Conservation (phyloP, 2,329 filamentous ascomycete species). For the Plenodomus lindquistii region DNA sequence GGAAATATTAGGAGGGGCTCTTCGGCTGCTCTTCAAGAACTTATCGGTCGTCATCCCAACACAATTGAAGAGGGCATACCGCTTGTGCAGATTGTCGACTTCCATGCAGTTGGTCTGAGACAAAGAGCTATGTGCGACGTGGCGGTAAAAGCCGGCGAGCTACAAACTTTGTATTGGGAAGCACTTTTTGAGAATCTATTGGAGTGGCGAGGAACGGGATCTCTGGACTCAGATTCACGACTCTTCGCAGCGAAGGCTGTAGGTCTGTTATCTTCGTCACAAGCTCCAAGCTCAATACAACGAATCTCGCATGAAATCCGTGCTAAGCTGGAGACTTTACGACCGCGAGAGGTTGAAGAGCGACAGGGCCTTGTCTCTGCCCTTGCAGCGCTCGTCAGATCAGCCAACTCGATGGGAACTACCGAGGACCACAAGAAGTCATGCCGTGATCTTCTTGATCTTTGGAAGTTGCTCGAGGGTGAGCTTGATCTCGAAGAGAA, state of each 20-base stretch:
- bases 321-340: constrained; percentile 52
- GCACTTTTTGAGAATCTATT: constrained; percentile 72
- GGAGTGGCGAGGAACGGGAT: constrained; percentile 86
- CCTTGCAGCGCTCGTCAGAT: constrained; percentile 43
- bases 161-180: constrained; percentile 67
- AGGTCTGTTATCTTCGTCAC: constrained; percentile 58
- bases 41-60: constrained; percentile 90
- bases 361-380: constrained; percentile 69
- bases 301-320: constrained; percentile 50
- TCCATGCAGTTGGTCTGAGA: constrained; percentile 87
- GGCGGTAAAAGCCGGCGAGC: constrained; percentile 66
- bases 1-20: constrained; percentile 93
- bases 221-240: constrained; percentile 74
- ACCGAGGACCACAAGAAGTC: background rate
- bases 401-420: background rate
- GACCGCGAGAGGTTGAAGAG: constrained; percentile 67
- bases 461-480: constrained; percentile 38
- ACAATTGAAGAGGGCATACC: constrained; percentile 79
- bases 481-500: constrained; percentile 45
- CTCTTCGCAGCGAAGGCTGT: constrained; percentile 72
- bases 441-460: constrained; percentile 19
- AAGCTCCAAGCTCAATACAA: constrained; percentile 35
- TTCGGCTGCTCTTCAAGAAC: constrained; percentile 90
- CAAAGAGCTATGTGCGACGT: constrained; percentile 81
- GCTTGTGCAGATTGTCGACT: constrained; percentile 88